Evolutionary conservation across 768 basidiomycete genomes (phyloP).

Genomic region (Rhodotorula sphaerocarpa): DNA sequence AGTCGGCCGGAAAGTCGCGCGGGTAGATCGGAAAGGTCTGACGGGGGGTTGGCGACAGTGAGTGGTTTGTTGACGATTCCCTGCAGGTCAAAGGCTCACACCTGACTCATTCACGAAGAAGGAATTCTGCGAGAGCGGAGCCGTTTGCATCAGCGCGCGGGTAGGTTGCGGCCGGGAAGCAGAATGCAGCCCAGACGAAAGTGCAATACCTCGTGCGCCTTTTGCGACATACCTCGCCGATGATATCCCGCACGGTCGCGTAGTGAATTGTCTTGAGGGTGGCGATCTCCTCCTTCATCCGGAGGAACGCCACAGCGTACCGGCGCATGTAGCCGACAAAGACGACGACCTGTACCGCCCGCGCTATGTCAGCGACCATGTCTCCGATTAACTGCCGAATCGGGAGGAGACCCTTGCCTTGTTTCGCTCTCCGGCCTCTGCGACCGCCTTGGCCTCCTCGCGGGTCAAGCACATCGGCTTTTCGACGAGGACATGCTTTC

Average conservation of each 20-base stretch:
- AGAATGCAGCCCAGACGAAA: no score
- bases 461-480: conserved; percentile 41
- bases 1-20: conserved; percentile 32
- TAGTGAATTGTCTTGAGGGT: conserved; percentile 36
- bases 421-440: conserved; percentile 35
- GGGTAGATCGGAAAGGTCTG: conserved; percentile 16
- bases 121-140: conserved; percentile 8
- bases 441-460: conserved; percentile 37
- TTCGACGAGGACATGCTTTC: conserved; percentile 41
- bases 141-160: not conserved
- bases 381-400: not conserved
- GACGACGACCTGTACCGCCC: conserved; percentile 10
- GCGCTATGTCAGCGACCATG: not conserved
- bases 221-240: conserved; percentile 36
- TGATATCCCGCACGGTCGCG: conserved; percentile 39
- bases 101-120: conserved; percentile 38
- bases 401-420: not conserved
- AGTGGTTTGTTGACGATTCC: no score
- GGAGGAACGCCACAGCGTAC: conserved; percentile 38
- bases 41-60: no score
- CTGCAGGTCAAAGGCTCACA: no score
- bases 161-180: no score
- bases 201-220: no score
- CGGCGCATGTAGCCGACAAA: conserved; percentile 43
- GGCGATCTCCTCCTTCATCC: conserved; percentile 37